Evolutionary conservation across 805 yeast genomes (phyloP).

Genomic region (Suhomyces canberraensis): DNA sequence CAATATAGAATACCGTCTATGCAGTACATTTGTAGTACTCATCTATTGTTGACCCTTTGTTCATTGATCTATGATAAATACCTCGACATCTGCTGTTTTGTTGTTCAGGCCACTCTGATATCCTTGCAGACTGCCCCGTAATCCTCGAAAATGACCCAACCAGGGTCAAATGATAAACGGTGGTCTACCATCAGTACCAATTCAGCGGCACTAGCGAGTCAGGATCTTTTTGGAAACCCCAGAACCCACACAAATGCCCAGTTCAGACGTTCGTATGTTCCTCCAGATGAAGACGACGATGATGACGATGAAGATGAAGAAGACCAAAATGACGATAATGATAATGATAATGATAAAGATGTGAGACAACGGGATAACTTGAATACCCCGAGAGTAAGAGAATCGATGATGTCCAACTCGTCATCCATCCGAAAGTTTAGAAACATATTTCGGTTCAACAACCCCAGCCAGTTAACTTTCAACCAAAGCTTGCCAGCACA

Average conservation of each 20-base stretch:
- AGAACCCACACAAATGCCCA: not conserved
- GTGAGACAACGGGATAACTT: slow-evolving; percentile 2
- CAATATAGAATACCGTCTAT: too few relatives aligned
- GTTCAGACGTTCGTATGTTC: not conserved
- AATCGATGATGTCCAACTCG: slow-evolving; percentile 8
- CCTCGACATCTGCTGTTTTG: too few relatives aligned
- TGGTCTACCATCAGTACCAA: slow-evolving; percentile 8
- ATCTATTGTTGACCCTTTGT: too few relatives aligned
- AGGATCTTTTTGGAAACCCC: slow-evolving; percentile 8
- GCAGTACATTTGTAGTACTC: too few relatives aligned
- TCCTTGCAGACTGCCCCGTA: too few relatives aligned
- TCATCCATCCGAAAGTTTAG: slow-evolving; percentile 11
- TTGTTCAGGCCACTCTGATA: too few relatives aligned
- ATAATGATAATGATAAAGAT: not conserved
- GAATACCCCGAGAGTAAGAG: not conserved
- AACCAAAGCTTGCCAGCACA: not conserved
- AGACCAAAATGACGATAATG: not conserved
- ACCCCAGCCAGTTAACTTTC: slow-evolving; percentile 1
- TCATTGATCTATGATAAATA: too few relatives aligned
- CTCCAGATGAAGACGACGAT: not conserved
- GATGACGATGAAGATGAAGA: not conserved
- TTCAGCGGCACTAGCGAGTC: slow-evolving; percentile 9
- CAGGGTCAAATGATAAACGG: slow-evolving; percentile 8
- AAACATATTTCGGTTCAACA: slow-evolving; percentile 6
- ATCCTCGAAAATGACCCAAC: slow-evolving; percentile 11